Evolutionary conservation across 352 stramenopile genomes (phyloP).

Genomic region (Globisporangium uncinulatum): DNA sequence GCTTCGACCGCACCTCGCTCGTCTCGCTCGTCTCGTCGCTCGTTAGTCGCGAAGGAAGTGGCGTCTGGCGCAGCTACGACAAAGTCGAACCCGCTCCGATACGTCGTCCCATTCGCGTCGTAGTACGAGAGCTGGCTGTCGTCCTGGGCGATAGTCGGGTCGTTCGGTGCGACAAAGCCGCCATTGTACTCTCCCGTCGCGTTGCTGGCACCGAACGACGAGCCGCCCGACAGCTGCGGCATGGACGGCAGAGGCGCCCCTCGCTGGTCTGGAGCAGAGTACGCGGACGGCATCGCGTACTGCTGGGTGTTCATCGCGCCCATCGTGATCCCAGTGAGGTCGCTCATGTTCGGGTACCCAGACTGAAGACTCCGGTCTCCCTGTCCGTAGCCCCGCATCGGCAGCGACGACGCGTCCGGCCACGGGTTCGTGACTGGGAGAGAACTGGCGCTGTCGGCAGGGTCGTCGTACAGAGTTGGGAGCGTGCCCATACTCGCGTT

Average conservation of each 20-base stretch:
- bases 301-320: constrained; percentile 5
- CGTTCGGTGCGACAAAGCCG: constrained; percentile 57
- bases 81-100: constrained; percentile 50
- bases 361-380: constrained; percentile 7
- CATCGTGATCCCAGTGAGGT: constrained; percentile 8
- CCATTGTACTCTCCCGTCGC: constrained; percentile 10
- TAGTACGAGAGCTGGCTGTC: constrained; percentile 57
- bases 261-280: constrained; percentile 8
- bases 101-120: constrained; percentile 60
- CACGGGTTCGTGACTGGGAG: constrained; percentile 10
- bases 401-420: constrained; percentile 16
- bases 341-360: constrained; percentile 4
- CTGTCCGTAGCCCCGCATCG: constrained; percentile 10
- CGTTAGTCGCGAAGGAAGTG: background rate
- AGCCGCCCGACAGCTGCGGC: constrained; percentile 2
- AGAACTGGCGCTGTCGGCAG: constrained; percentile 3
- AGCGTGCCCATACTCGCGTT: constrained; percentile 20
- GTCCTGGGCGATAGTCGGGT: constrained; percentile 30
- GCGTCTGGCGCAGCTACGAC: constrained; percentile 20
- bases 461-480: constrained; percentile 21
- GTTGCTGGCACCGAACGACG: constrained; percentile 5
- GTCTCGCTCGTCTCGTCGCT: background rate
- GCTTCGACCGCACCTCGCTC: constrained; percentile 2
- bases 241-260: constrained; percentile 12
- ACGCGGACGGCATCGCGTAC: constrained; percentile 4